Evolutionary conservation across 106 monocot genomes (phyloP).

Genomic region (Allium sativum): DNA sequence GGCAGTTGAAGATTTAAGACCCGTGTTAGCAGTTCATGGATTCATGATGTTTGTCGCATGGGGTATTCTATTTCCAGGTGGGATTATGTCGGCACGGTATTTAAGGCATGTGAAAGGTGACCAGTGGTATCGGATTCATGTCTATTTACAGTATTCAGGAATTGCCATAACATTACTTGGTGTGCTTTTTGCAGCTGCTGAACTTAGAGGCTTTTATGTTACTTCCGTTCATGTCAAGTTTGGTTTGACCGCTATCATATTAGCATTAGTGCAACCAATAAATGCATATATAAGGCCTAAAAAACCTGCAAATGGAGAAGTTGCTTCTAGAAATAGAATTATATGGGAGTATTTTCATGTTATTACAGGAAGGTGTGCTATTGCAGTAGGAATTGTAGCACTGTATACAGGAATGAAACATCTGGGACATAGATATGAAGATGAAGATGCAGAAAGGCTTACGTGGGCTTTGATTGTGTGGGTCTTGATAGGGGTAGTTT

Average conservation of each 20-base stretch:
- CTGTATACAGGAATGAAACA: constrained; percentile 86
- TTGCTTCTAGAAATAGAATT: constrained; percentile 36
- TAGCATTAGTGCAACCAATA: constrained; percentile 62
- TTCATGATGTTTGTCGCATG: constrained; percentile 99
- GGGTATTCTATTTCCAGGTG: constrained; percentile 83
- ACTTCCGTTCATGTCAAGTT: constrained; percentile 81
- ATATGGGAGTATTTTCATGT: constrained; percentile 89
- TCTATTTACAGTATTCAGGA: constrained; percentile 87
- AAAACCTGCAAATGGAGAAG: constrained; percentile 42
- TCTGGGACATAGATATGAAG: constrained; percentile 68
- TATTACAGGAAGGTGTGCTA: constrained; percentile 59
- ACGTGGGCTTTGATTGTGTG: constrained; percentile 79
- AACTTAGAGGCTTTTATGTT: constrained; percentile 69
- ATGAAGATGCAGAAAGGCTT: constrained; percentile 67
- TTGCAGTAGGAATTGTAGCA: constrained; percentile 55
- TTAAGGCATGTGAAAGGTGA: constrained; percentile 80
- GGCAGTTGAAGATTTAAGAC: constrained; percentile 76
- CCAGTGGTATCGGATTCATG: constrained; percentile 76
- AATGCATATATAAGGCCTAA: constrained; percentile 81
- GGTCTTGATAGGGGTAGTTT: constrained; percentile 34
- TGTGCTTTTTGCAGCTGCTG: constrained; percentile 79
- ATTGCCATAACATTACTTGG: constrained; percentile 68
- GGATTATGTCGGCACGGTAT: constrained; percentile 83
- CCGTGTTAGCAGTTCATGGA: constrained; percentile 87
- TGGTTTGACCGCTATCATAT: constrained; percentile 53